Evolutionary conservation across 1,284 basidiomycete genomes (phyloP), one percentile per base, ranked within the genome.

Genomic region (Kalmanozyma brasiliensis): DNA sequence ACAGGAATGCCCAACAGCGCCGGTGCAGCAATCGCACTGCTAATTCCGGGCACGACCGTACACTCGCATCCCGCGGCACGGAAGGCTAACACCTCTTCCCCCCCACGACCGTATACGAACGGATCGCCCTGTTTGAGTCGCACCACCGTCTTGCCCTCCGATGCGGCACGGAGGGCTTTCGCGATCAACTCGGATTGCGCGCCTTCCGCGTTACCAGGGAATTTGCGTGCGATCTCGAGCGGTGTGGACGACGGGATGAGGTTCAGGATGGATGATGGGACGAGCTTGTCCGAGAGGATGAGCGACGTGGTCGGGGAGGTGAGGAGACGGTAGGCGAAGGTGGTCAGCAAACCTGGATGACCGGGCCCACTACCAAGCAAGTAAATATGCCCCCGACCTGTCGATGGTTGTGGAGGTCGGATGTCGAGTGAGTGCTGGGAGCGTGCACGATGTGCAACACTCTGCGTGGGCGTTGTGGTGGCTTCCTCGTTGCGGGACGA

Each of bases 111-210:
- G 79, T 96, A 98, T 0, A 98, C 88, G 26, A 91, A 91, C 1
- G 95, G 95, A 82, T 98, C 95, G 24, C 95, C 95, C 85, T 98
- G 95, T 84, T 98, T 98, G 14, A 98, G 86, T 33, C 95, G 86
- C 20, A 98, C 91, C 29, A 98, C 94, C 3, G 88, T 90, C 76
- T 93, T 85, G 0, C 95, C 95, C 10, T 86, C 85, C 10, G 84
- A 85, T 0, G 92, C 93, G 10, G 89, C 93, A 47, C 90, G 89
- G 2, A 96, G 84, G 0, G 93, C 95, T 9, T 90, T 88, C 64
- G 91, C 87, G 91, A 97, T 95, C 85, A 98, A 88, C 84, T 98
- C 95, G 43, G 87, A 88, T 82, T 98, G 95, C 1, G 94, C 93
- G 19, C 91, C 90, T 52, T 98, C 95, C 1, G 94, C 93, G 78